These are phyloP conservation scores for Ichthyophthirius multifiliis DNA, from an alignment of 169 alveolate genomes.

Conservation along the genomic window DNA sequence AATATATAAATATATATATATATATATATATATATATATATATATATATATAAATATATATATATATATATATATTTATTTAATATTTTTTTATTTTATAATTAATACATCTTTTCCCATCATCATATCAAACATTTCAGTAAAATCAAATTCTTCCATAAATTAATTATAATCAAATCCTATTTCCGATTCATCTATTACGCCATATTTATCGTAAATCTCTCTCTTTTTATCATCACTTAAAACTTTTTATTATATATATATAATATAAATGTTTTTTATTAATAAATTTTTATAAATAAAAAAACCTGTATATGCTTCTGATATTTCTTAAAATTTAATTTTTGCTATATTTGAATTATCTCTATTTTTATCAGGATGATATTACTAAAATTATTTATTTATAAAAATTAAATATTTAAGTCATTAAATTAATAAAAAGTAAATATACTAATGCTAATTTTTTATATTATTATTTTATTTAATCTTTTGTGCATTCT, in stretches of 20 bases:
- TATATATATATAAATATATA: neutral
- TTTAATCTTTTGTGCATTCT: neutral
- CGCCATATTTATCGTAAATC: neutral
- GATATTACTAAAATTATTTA: neutral
- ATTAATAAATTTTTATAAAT: neutral
- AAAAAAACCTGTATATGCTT: neutral
- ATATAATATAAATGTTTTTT: no score
- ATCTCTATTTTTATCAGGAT: conserved; percentile 8
- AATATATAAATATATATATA: neutral
- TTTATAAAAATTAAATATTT: neutral
- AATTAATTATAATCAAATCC: conserved; percentile 3
- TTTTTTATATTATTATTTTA: neutral
- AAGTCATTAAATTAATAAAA: neutral
- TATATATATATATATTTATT: neutral
- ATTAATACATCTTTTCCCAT: neutral
- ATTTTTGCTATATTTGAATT: neutral
- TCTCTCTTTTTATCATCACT: conserved; percentile 5
- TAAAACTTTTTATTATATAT: neutral
- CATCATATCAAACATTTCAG: neutral
- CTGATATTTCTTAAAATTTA: neutral
- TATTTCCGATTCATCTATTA: neutral
- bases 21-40: neutral
- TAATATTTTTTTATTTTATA: neutral
- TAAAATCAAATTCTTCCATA: neutral
- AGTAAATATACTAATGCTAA: conserved; percentile 1